phyloP scores from a whole-genome alignment of 2,329 filamentous ascomycete genomes.

The Hirsutella minnesotensis region DNA sequence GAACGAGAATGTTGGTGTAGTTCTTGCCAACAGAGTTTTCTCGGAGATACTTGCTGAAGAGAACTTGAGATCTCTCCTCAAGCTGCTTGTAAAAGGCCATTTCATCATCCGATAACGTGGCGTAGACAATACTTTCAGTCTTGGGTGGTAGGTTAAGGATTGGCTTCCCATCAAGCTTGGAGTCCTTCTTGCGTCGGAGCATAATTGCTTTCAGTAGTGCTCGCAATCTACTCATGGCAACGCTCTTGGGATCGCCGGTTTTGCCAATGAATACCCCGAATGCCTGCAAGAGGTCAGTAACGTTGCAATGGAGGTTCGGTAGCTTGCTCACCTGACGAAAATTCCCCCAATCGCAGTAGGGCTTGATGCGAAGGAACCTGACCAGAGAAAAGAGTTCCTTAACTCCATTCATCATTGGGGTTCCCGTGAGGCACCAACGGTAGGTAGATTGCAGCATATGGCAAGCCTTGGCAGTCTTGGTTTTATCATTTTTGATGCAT shows the following conservation, averaged over 20 bases:
- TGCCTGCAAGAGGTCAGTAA: slow-evolving; percentile 13
- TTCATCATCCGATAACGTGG: slow-evolving; percentile 63
- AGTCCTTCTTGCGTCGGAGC: slow-evolving; percentile 71
- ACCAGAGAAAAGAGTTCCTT: slow-evolving; percentile 68
- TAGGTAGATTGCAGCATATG: slow-evolving; percentile 54
- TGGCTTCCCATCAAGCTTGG: slow-evolving; percentile 66
- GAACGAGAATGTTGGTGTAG: slow-evolving; percentile 70
- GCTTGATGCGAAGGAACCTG: slow-evolving; percentile 63
- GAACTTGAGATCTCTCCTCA: slow-evolving; percentile 52
- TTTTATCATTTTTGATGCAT: slow-evolving; percentile 65
- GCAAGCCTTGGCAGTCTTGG: slow-evolving; percentile 60
- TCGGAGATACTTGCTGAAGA: slow-evolving; percentile 67
- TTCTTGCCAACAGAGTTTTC: slow-evolving; percentile 52
- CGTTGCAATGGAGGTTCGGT: background rate
- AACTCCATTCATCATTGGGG: slow-evolving; percentile 80
- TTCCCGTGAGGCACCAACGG: slow-evolving; percentile 72
- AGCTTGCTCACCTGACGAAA: slow-evolving; percentile 42
- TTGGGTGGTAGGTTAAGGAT: slow-evolving; percentile 68
- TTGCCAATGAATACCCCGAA: slow-evolving; percentile 29
- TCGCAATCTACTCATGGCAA: slow-evolving; percentile 61
- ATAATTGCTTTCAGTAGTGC: slow-evolving; percentile 69
- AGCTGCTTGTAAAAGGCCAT: slow-evolving; percentile 66
- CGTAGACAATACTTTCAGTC: slow-evolving; percentile 62
- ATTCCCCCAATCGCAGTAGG: slow-evolving; percentile 52
- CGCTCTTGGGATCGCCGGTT: slow-evolving; percentile 37